These are phyloP conservation scores for Penicillium sp. DNA, from an alignment of 2,329 filamentous ascomycete genomes.

Conservation along the genomic window DNA sequence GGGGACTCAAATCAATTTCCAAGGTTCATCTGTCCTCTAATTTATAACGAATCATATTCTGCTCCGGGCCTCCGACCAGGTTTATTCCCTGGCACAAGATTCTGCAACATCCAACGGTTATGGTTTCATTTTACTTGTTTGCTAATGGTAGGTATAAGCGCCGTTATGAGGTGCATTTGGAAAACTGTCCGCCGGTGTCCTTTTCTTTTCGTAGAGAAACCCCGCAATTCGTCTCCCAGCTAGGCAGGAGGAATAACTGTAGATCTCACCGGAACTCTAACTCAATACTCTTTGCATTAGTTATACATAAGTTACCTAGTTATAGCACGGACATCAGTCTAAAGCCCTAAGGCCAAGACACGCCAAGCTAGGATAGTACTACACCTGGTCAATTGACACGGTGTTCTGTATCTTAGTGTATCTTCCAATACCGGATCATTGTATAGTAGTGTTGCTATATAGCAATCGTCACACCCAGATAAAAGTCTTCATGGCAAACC, in stretches of 20 bases:
- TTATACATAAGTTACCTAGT: neutral
- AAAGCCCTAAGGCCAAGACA: neutral
- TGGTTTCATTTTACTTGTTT: neutral
- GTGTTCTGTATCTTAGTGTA: neutral
- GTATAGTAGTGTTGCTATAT: neutral
- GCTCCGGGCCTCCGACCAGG: conserved; percentile 16
- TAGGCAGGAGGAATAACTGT: too few relatives aligned
- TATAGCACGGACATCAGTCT: neutral
- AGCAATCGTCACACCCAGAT: neutral
- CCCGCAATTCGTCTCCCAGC: neutral
- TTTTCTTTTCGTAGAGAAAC: neutral
- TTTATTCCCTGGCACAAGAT: conserved; percentile 1
- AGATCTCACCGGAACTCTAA: too few relatives aligned
- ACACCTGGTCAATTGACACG: neutral
- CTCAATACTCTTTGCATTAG: too few relatives aligned
- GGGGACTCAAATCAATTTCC: neutral
- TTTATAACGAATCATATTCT: conserved; percentile 11
- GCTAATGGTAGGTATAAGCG: neutral
- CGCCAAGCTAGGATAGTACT: neutral
- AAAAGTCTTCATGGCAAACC: neutral
- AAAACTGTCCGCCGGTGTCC: too few relatives aligned
- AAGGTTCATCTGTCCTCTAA: neutral
- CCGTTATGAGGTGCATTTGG: neutral
- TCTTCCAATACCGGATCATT: neutral
- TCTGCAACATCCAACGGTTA: neutral